Base-by-base conservation (phyloP, 2,329 filamentous ascomycete species). In the Colletotrichum magnum region DNA sequence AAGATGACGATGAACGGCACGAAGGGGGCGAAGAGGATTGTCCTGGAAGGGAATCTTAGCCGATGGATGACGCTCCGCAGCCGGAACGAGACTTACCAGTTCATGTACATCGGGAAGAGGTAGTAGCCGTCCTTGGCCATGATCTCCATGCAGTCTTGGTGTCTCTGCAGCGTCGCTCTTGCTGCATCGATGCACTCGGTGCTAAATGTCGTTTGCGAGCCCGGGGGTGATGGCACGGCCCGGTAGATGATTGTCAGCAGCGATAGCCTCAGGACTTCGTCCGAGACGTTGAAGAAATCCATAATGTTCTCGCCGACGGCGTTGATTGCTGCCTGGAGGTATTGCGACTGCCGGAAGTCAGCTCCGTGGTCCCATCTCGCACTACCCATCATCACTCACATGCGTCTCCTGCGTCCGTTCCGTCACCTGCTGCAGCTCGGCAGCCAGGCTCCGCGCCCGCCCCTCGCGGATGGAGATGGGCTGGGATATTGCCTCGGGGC, bases 1-100 rank as follows among this genome's bases (percentile, higher is more conserved):
- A 88, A 87, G 4, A 87, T 79, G 4, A 87, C 83, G 59, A 86
- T 86, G 73, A 87, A 88, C 0, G 85, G 84, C 13, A 86, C 84
- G 68, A 88, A 87, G 0, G 85, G 86, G 13, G 84, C 82, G 72
- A 86, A 86, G 2, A 86, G 76, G 4, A 85, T 76, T 1, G 80
- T 83, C 83, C 82, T 84, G 36, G 2, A 2, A 9, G 21, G 1
- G 0, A 2, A 3, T 26, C 45, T 69, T 6, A 66, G 41, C 5
- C 28, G 15, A 13, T 5, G n/a, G 12, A 24, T 43, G 13, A 15
- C 3, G 26, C 12, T 2, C 3, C 16, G 9, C 4, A 32, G 10
- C 10, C 5, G n/a, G 15, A 2, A 9, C 16, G 15, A 16, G 13
- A 75, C 79, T 74, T 63, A 83, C 82, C 83, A 85, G 66, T 84